Evolutionary conservation across 768 basidiomycete genomes (phyloP), one percentile per base, ranked within the genome.

Genomic region (Trametes punicea): DNA sequence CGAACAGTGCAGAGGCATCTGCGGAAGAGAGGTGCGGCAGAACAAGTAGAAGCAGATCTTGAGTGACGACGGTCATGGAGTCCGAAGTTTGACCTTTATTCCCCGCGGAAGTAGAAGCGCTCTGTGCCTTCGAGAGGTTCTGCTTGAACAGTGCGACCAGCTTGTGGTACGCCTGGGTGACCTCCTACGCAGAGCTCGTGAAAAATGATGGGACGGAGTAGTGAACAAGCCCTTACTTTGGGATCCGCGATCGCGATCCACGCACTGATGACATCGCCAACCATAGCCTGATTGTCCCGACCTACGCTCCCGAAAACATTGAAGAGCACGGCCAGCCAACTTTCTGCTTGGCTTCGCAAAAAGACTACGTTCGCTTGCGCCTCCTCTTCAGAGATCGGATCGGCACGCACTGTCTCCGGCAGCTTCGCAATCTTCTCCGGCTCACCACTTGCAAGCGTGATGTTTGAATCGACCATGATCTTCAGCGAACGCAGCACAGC

Each of bases 281-380:
- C 84, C 73, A 84, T 77, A 7, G 84, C 83, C 48, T 89, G 77
- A 46, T 68, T 73, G 59, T 97, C 93, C 46, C 83, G 78, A n/a
- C 80, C 82, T 29, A 90, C 83, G 57, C 81, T 91, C 55, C 88
- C 82, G 71, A 96, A 98, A n/a, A 99, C 87, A 68, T 99, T 99
- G 77, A 98, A 94, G 41, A 97, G 77, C 4, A 98, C 93, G 0
- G 93, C 87, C 30, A 98, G 81, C 88, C 97, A 95, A 65, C 93
- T 97, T 68, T 93, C 90, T 0, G 81, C 87, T 67, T 98, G 88
- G 0, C 77, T 78, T 38, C 80, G 82, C 51, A 98, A 75, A 70
- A 89, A 88, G 1, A 69, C 75, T 25, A 98, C 60, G 62, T 94
- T 94, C 41, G 74, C 74, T 29, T 72, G 64, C 2, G 90, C 93